Percentiles rank a stretch among this genome's conserved stretches.
phyloP scores from a whole-genome alignment of 805 yeast species.

The Ogataea allantospora region DNA sequence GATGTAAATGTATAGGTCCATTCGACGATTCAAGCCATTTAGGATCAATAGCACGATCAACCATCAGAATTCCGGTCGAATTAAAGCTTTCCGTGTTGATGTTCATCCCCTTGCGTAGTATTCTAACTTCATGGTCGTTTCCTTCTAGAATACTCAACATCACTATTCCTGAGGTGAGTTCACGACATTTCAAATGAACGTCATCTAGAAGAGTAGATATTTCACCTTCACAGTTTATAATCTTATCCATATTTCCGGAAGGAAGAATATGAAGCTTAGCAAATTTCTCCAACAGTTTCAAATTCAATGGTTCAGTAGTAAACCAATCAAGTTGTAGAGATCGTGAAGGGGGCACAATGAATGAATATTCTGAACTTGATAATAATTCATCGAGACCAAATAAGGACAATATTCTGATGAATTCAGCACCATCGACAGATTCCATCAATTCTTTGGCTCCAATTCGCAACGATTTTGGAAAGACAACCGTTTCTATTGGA shows the following conservation, averaged over 20 bases:
- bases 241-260: constrained; percentile 44
- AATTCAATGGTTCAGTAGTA: constrained; percentile 38
- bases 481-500: constrained; percentile 51
- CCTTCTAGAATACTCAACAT: constrained; percentile 47
- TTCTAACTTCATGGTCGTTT: constrained; percentile 53
- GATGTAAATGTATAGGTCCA: constrained; percentile 51
- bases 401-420: constrained; percentile 43
- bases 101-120: constrained; percentile 62
- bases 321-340: constrained; percentile 54
- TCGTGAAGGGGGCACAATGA: constrained; percentile 68
- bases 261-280: constrained; percentile 70
- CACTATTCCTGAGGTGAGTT: constrained; percentile 36
- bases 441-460: constrained; percentile 53
- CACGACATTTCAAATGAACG: constrained; percentile 45
- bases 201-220: constrained; percentile 44
- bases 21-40: constrained; percentile 51
- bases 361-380: constrained; percentile 46
- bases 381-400: constrained; percentile 45
- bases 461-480: constrained; percentile 58
- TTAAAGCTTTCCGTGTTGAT: constrained; percentile 22
- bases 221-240: constrained; percentile 47
- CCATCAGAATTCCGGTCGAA: constrained; percentile 53
- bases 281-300: constrained; percentile 44
- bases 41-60: constrained; percentile 67
- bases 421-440: constrained; percentile 50